Conservation (phyloP, 345 rosid genomes). For the Sonneratia alba region DNA sequence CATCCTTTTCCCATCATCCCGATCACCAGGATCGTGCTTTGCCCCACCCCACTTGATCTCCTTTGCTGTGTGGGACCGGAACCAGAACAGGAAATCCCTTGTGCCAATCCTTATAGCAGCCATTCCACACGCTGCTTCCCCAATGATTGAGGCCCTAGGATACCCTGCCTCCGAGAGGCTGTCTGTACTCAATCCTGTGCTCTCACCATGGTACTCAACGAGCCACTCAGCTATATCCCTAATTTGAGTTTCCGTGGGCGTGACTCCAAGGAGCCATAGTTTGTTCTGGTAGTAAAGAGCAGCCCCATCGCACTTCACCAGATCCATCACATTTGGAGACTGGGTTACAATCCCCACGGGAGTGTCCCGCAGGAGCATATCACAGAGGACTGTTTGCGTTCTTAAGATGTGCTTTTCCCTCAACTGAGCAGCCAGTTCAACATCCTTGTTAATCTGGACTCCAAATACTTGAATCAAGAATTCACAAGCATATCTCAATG, state of each 20-base stretch:
- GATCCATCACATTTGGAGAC: conserved; percentile 81
- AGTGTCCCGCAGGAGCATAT: conserved; percentile 79
- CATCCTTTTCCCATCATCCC: conserved; percentile 65
- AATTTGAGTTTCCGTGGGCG: conserved; percentile 64
- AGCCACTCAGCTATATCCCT: conserved; percentile 63
- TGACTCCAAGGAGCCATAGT: conserved; percentile 59
- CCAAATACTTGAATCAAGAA: conserved; percentile 73
- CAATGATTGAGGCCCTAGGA: conserved; percentile 55
- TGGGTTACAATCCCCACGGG: conserved; percentile 69
- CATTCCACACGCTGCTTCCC: conserved; percentile 67
- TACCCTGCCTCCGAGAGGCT: conserved; percentile 86
- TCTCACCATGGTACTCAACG: conserved; percentile 44
- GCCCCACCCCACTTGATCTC: conserved; percentile 93
- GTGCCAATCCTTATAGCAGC: conserved; percentile 50
- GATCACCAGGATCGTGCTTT: conserved; percentile 56
- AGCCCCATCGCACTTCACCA: conserved; percentile 80
- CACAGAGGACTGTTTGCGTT: conserved; percentile 69
- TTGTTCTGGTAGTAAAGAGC: conserved; percentile 55
- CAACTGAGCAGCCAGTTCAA: conserved; percentile 49
- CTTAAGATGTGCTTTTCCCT: conserved; percentile 67
- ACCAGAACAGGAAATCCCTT: conserved; percentile 78
- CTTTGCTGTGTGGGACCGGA: conserved; percentile 67
- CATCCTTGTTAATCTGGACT: conserved; percentile 69
- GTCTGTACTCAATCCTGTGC: conserved; percentile 65
- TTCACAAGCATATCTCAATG: conserved; percentile 77